Conservation (phyloP, 2,329 filamentous ascomycete genomes). For the Alternaria viburni region DNA sequence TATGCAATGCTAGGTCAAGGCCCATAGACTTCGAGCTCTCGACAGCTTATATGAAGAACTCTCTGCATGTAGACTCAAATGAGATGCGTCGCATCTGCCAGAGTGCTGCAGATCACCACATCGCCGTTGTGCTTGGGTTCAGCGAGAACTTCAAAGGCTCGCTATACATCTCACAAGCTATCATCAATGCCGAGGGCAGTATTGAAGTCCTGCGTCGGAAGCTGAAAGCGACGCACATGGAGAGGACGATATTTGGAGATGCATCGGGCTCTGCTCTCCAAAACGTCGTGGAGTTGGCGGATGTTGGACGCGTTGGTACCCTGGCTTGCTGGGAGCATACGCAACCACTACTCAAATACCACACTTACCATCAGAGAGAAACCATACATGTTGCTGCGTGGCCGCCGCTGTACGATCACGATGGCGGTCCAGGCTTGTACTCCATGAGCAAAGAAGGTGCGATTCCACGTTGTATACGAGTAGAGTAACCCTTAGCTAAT, state of each 20-base stretch:
- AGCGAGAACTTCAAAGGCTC: constrained; percentile 47
- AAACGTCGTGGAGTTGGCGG: constrained; percentile 42
- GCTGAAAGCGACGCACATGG: constrained; percentile 54
- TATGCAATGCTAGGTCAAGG: constrained; percentile 38
- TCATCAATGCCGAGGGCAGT: constrained; percentile 43
- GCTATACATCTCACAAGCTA: constrained; percentile 52
- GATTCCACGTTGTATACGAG: background rate
- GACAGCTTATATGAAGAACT: constrained; percentile 54
- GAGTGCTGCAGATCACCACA: constrained; percentile 40
- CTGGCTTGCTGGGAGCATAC: constrained; percentile 53
- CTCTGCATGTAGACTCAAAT: constrained; percentile 47
- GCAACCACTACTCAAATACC: constrained; percentile 52
- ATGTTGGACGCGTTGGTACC: constrained; percentile 38
- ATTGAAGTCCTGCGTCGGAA: constrained; percentile 50
- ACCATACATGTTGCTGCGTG: constrained; percentile 51
- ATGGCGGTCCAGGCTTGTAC: constrained; percentile 40
- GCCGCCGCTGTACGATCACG: constrained; percentile 46
- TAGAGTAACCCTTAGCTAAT: background rate
- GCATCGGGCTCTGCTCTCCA: constrained; percentile 42
- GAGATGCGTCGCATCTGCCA: constrained; percentile 54
- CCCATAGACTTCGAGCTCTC: constrained; percentile 51
- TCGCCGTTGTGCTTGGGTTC: constrained; percentile 50
- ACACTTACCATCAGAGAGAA: constrained; percentile 49
- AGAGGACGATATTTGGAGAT: constrained; percentile 53
- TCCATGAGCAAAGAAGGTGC: constrained; percentile 48